phyloP scores from a whole-genome alignment of 169 alveolate genomes.

The Babesia gibsoni region DNA sequence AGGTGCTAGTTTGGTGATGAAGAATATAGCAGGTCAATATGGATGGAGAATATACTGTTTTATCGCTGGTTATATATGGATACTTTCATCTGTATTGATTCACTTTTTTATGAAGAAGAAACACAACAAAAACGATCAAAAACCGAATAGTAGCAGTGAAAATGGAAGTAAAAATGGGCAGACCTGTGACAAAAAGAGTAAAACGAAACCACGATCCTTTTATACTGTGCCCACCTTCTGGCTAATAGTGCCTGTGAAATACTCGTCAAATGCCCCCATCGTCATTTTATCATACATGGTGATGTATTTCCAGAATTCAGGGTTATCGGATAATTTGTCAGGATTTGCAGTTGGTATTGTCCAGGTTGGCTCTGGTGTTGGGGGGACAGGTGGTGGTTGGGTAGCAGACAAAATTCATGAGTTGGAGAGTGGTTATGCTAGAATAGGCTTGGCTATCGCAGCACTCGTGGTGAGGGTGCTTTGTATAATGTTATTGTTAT shows the following conservation, averaged over 20 bases:
- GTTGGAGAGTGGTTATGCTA: constrained; percentile 78
- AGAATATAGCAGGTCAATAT: background rate
- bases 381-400: constrained; percentile 87
- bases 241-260: constrained; percentile 39
- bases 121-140: too few species aligned
- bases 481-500: constrained; percentile 70
- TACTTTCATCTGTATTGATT: background rate
- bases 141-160: too few species aligned
- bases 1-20: constrained; percentile 1
- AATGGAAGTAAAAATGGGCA: too few species aligned
- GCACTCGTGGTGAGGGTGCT: constrained; percentile 74
- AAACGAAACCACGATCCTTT: too few species aligned
- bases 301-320: constrained; percentile 86
- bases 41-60: constrained; percentile 48
- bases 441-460: constrained; percentile 79
- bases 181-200: too few species aligned
- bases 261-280: constrained; percentile 88
- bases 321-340: constrained; percentile 80
- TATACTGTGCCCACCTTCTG: too few species aligned
- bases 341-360: constrained; percentile 80
- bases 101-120: background rate
- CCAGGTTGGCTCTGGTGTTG: constrained; percentile 82
- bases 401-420: constrained; percentile 80
- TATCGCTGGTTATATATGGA: constrained; percentile 26
- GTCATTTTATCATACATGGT: constrained; percentile 84